Percentiles rank a stretch among this genome's conserved stretches.
Conservation (phyloP, 371 early-diverging fungal genomes). For the Apophysomyces trapeziformis region DNA sequence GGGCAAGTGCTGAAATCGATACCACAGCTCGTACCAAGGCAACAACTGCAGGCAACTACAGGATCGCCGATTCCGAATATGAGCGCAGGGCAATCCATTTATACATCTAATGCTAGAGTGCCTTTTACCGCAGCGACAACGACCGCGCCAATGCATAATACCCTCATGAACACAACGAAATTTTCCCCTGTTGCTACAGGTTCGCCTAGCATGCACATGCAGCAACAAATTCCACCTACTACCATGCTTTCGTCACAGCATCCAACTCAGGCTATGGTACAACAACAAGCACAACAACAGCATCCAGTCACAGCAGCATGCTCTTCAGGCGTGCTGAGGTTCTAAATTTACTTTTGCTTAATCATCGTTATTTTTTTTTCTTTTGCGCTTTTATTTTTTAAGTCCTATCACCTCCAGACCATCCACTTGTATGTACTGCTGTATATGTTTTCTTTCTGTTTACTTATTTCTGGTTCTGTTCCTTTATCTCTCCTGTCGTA, state of each 20-base stretch:
- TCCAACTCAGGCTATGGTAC: background rate
- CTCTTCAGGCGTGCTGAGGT: slow-evolving; percentile 22
- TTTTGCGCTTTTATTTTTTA: background rate
- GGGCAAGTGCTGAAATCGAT: slow-evolving; percentile 27
- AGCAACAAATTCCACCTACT: background rate
- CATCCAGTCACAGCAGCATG: slow-evolving; percentile 16
- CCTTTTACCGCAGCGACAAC: slow-evolving; percentile 1
- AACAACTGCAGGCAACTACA: background rate
- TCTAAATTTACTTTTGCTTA: slow-evolving; percentile 9
- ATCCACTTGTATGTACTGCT: slow-evolving; percentile 4
- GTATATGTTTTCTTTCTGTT: slow-evolving; percentile 8
- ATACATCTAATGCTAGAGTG: background rate
- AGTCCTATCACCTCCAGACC: background rate
- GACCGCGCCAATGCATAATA: background rate
- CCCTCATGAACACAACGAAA: background rate
- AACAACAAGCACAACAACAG: slow-evolving; percentile 22
- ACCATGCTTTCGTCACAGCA: slow-evolving; percentile 5
- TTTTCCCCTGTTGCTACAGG: background rate
- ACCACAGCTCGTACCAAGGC: background rate
- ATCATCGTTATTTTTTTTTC: background rate
- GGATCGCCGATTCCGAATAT: background rate
- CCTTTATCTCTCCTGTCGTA: background rate
- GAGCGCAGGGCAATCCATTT: background rate
- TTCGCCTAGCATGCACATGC: background rate
- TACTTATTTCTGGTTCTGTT: slow-evolving; percentile 12